A percentile compares a stretch with the other conserved stretches of the same genome.
Evolutionary conservation across 345 rosid species (phyloP).

Genomic region (Xanthoceras sorbifolium): DNA sequence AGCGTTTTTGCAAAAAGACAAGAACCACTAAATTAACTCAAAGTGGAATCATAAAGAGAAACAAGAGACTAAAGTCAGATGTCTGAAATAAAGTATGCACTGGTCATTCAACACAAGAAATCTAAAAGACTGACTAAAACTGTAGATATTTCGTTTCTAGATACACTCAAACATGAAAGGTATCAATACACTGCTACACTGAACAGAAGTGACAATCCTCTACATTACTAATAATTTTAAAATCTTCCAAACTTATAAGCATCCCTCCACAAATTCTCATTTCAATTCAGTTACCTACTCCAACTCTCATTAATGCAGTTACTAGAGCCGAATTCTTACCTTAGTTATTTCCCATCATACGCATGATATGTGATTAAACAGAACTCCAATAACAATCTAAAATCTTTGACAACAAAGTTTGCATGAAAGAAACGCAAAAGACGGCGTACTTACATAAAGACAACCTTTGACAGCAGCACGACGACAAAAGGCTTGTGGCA

Average conservation of each 20-base stretch:
- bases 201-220: neutral
- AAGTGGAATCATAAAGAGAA: neutral
- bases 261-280: neutral
- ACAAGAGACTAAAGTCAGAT: neutral
- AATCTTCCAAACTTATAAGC: neutral
- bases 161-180: neutral
- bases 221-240: neutral
- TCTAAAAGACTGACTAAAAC: neutral
- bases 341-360: neutral
- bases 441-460: conserved; percentile 61
- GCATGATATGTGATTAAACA: neutral
- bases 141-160: neutral
- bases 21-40: neutral
- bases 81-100: neutral
- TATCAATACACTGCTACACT: neutral
- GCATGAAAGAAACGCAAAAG: neutral
- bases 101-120: neutral
- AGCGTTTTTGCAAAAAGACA: neutral
- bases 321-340: neutral
- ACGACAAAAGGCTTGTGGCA: conserved; percentile 90
- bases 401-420: neutral
- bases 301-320: neutral
- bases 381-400: neutral
- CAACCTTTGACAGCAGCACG: conserved; percentile 96
- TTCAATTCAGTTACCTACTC: neutral